Percentiles rank a stretch among this genome's conserved stretches.
Evolutionary conservation across 768 basidiomycete genomes (phyloP).

Genomic region (Pulveroboletus ravenelii): DNA sequence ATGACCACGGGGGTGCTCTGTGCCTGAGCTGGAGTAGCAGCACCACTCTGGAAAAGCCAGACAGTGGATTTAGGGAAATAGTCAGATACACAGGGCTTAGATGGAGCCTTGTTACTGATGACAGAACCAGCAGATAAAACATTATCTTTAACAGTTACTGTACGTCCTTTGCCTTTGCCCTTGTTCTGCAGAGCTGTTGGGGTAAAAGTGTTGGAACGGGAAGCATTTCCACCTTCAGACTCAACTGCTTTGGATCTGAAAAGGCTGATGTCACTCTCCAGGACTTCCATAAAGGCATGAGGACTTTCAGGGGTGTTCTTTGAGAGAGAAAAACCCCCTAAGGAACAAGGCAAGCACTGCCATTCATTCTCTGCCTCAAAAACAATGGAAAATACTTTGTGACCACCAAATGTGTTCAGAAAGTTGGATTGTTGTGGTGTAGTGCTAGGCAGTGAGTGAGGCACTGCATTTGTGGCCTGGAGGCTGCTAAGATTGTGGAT

Average conservation of each 20-base stretch:
- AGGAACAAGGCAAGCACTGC: slow-evolving; percentile 47
- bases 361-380: slow-evolving; percentile 57
- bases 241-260: slow-evolving; percentile 31
- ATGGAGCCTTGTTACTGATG: slow-evolving; percentile 36
- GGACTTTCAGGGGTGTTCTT: slow-evolving; percentile 37
- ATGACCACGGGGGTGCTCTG: slow-evolving; percentile 39
- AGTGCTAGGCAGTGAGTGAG: slow-evolving; percentile 31
- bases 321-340: slow-evolving; percentile 40
- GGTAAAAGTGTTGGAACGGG: slow-evolving; percentile 24
- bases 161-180: slow-evolving; percentile 43
- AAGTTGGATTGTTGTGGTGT: slow-evolving; percentile 34
- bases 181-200: slow-evolving; percentile 31
- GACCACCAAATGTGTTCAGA: slow-evolving; percentile 59
- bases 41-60: slow-evolving; percentile 16
- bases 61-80: slow-evolving; percentile 13
- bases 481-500: slow-evolving; percentile 54
- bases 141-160: slow-evolving; percentile 28
- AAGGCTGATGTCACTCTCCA: slow-evolving; percentile 39
- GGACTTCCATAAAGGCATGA: slow-evolving; percentile 61
- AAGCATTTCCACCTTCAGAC: slow-evolving; percentile 31
- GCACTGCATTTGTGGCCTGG: slow-evolving; percentile 31
- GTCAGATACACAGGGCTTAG: slow-evolving; percentile 42
- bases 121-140: slow-evolving; percentile 40
- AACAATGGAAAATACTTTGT: slow-evolving; percentile 40
- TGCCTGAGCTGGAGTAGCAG: slow-evolving; percentile 31